phyloP scores from a whole-genome alignment of 2,329 filamentous ascomycete genomes.

The Fusarium sp. region DNA sequence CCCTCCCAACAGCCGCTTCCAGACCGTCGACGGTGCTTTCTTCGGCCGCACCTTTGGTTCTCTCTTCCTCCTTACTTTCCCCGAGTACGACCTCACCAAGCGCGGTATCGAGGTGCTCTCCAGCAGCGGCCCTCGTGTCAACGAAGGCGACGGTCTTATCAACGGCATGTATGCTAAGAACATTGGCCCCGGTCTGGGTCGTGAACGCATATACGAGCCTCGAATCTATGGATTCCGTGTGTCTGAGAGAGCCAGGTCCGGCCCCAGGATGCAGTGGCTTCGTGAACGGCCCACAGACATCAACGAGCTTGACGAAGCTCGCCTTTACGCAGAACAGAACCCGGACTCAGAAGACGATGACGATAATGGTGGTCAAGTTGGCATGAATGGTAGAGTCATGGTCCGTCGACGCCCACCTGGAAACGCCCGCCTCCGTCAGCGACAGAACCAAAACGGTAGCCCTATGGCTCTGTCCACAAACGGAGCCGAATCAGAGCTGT shows the following conservation, averaged over 20 bases:
- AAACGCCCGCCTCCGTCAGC: constrained; percentile 56
- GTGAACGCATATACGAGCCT: constrained; percentile 88
- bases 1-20: constrained; percentile 95
- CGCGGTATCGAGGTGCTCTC: constrained; percentile 72
- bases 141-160: constrained; percentile 67
- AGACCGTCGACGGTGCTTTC: constrained; percentile 97
- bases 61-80: constrained; percentile 98
- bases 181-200: constrained; percentile 87
- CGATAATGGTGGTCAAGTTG: constrained; percentile 58
- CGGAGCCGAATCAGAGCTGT: constrained; percentile 68
- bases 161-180: constrained; percentile 91
- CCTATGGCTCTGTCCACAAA: constrained; percentile 69
- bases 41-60: constrained; percentile 98
- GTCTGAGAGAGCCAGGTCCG: constrained; percentile 87
- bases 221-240: constrained; percentile 97
- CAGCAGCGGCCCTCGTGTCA: constrained; percentile 50
- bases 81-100: constrained; percentile 89
- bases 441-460: constrained; percentile 65
- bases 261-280: constrained; percentile 97
- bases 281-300: constrained; percentile 85
- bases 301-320: constrained; percentile 85
- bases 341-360: constrained; percentile 71
- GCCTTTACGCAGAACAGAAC: constrained; percentile 64
- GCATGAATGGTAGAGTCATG: constrained; percentile 56
- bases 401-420: constrained; percentile 60